Conservation (phyloP, 345 rosid species). For the Murraya koenigii region DNA sequence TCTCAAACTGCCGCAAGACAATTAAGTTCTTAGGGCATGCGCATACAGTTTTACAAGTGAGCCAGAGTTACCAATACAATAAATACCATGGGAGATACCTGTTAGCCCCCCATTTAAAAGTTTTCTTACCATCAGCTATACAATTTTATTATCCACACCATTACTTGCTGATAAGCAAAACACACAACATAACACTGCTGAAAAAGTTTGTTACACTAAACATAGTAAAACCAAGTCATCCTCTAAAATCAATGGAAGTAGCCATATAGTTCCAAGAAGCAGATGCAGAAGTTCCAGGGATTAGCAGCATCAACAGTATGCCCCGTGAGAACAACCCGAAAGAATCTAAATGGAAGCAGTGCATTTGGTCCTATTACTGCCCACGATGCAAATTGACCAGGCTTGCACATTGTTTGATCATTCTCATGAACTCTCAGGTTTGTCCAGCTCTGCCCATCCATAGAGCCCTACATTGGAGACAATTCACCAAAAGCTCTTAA, state of each 20-base stretch:
- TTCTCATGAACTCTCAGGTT: constrained; percentile 71
- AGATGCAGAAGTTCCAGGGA: constrained; percentile 81
- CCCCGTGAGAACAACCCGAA: constrained; percentile 66
- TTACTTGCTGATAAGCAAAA: not conserved
- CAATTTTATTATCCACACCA: not conserved
- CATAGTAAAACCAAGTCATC: not conserved
- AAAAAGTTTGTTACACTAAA: not conserved
- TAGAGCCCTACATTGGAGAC: constrained; percentile 57
- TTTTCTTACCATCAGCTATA: not conserved
- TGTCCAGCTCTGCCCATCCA: constrained; percentile 75
- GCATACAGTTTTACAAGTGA: no score
- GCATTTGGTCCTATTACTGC: constrained; percentile 64
- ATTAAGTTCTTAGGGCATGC: no score
- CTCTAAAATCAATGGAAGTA: constrained; percentile 44
- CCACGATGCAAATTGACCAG: constrained; percentile 89
- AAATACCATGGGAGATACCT: no score
- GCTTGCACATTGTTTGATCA: constrained; percentile 75
- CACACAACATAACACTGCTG: not conserved
- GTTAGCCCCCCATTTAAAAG: not conserved
- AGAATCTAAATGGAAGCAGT: constrained; percentile 74
- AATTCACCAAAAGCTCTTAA: not conserved
- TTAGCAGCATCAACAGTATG: constrained; percentile 67
- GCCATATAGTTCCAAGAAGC: constrained; percentile 92
- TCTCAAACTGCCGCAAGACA: no score
- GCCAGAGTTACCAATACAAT: no score